Conservation (phyloP, 2,329 filamentous ascomycete genomes). For the Fusarium verrucosum region DNA sequence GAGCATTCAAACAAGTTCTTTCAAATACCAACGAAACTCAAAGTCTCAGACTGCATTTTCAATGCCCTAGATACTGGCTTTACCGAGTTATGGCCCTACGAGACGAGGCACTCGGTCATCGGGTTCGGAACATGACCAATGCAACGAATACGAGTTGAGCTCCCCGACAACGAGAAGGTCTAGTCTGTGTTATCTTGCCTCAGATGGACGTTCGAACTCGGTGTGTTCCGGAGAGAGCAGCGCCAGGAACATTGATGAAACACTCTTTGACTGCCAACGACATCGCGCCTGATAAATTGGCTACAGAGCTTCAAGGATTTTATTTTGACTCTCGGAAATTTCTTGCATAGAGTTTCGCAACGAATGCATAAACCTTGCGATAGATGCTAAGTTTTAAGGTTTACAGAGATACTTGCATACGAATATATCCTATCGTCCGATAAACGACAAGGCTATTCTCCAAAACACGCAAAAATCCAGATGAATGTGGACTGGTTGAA, state of each 20-base stretch:
- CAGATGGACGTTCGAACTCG: not conserved
- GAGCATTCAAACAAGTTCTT: not conserved
- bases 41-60: not conserved
- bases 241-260: constrained; percentile 15
- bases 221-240: not conserved
- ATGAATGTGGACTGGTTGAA: not conserved
- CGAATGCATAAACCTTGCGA: not conserved
- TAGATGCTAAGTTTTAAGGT: not conserved
- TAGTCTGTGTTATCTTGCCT: not conserved
- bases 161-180: not conserved
- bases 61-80: not conserved
- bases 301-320: not conserved
- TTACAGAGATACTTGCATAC: not conserved
- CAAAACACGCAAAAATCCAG: not conserved
- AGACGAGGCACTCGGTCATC: constrained; percentile 19
- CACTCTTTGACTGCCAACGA: constrained; percentile 19
- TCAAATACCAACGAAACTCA: not conserved
- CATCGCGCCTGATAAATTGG: not conserved
- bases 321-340: not conserved
- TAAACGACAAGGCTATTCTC: not conserved
- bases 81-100: not conserved
- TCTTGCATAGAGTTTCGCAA: not conserved
- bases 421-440: not conserved
- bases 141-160: not conserved
- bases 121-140: constrained; percentile 36